phyloP scores from a whole-genome alignment of 2,329 filamentous ascomycete species.

The Penicillium sp. region DNA sequence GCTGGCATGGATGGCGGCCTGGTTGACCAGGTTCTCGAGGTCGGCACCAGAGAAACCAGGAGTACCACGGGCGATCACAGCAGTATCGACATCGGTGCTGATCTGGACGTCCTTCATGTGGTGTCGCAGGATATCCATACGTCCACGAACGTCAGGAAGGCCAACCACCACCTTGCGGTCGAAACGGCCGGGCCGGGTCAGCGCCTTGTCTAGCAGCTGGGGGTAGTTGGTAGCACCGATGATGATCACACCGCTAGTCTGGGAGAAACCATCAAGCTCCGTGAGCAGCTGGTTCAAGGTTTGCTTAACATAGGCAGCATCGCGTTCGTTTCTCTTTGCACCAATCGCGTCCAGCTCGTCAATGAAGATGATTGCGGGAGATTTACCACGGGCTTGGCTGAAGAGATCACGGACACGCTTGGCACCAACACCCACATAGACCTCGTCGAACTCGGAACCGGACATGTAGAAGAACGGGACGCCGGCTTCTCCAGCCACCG shows the following conservation, averaged over 20 bases:
- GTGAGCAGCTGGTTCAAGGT: conserved; percentile 96
- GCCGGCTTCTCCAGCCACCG: conserved; percentile 93
- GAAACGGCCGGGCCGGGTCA: conserved; percentile 92
- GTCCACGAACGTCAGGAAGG: conserved; percentile 88
- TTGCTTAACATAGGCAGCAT: conserved; percentile 94
- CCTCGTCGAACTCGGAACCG: conserved; percentile 96
- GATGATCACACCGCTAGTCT: conserved; percentile 91
- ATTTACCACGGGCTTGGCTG: conserved; percentile 75
- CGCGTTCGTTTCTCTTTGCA: conserved; percentile 86
- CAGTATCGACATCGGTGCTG: conserved; percentile 75
- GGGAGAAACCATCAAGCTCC: conserved; percentile 94
- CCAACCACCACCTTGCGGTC: conserved; percentile 88
- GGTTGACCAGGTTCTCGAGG: conserved; percentile 94
- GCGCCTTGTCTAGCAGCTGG: conserved; percentile 87
- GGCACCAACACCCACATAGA: conserved; percentile 94
- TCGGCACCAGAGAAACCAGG: conserved; percentile 94
- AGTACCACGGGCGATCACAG: conserved; percentile 80
- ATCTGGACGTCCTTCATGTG: conserved; percentile 90
- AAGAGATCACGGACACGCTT: conserved; percentile 97
- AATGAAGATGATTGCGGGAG: conserved; percentile 92
- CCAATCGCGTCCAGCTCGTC: conserved; percentile 94
- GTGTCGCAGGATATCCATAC: conserved; percentile 88
- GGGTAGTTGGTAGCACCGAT: conserved; percentile 96
- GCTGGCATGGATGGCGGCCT: conserved; percentile 92
- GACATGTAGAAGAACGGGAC: conserved; percentile 99